These are phyloP conservation scores for Xylogone sp. DNA, from an alignment of 2,329 filamentous ascomycete species.

Conservation along the genomic window DNA sequence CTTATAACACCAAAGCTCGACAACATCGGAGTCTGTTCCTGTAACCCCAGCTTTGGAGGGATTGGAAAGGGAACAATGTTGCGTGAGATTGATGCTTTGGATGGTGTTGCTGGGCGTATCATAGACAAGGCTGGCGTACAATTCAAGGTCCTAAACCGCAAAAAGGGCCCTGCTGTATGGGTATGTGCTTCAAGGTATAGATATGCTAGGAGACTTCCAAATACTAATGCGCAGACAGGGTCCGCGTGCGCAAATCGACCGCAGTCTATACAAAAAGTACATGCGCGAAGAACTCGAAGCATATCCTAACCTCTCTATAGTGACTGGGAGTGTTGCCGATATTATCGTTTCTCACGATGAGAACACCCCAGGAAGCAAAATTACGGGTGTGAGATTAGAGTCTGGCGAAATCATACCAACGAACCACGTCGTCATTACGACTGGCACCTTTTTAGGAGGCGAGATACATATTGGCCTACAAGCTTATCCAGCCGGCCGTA, in stretches of 20 bases:
- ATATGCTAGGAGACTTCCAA: not conserved
- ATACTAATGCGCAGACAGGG: slow-evolving; percentile 43
- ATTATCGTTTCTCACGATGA: slow-evolving; percentile 67
- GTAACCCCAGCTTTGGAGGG: slow-evolving; percentile 96
- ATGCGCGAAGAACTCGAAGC: slow-evolving; percentile 82
- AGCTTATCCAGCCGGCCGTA: slow-evolving; percentile 78
- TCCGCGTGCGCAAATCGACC: slow-evolving; percentile 92
- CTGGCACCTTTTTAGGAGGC: slow-evolving; percentile 89
- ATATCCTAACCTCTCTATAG: slow-evolving; percentile 75
- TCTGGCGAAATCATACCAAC: slow-evolving; percentile 81
- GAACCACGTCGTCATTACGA: slow-evolving; percentile 85
- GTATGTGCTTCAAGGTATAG: slow-evolving; percentile 29
- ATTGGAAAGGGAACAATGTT: slow-evolving; percentile 98
- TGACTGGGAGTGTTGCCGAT: slow-evolving; percentile 87
- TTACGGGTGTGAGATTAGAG: slow-evolving; percentile 82
- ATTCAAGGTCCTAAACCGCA: slow-evolving; percentile 82
- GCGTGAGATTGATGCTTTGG: slow-evolving; percentile 90
- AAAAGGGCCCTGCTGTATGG: slow-evolving; percentile 95
- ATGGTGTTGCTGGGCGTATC: slow-evolving; percentile 81
- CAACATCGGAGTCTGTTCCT: slow-evolving; percentile 92
- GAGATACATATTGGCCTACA: slow-evolving; percentile 95
- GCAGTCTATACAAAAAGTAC: slow-evolving; percentile 79
- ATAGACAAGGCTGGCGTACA: slow-evolving; percentile 95
- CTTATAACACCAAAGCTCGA: slow-evolving; percentile 84
- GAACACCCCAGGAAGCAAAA: slow-evolving; percentile 59